Evolutionary conservation across 768 basidiomycete genomes (phyloP).

Genomic region (Boletus reticulatus): DNA sequence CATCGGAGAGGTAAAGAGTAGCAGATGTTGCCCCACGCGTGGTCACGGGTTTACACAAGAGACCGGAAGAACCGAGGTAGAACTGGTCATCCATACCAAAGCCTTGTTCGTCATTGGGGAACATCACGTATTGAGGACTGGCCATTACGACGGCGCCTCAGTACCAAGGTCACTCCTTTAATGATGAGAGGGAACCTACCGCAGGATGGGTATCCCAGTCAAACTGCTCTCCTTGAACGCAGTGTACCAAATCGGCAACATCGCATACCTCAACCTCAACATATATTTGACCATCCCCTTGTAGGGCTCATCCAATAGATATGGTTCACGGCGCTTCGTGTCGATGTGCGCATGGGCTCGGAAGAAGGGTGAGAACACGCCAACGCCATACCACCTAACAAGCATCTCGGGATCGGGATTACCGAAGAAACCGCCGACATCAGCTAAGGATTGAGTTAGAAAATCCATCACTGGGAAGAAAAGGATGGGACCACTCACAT

Average conservation of each 20-base stretch:
- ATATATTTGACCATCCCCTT: conserved; percentile 78
- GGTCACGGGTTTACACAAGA: conserved; percentile 91
- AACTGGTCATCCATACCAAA: conserved; percentile 94
- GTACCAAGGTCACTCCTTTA: not conserved
- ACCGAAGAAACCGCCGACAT: conserved; percentile 98
- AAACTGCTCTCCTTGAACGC: conserved; percentile 87
- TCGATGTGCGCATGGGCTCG: conserved; percentile 98
- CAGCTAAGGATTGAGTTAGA: conserved; percentile 59
- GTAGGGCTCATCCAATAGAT: conserved; percentile 86
- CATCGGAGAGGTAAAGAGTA: conserved; percentile 82
- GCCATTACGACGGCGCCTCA: not conserved
- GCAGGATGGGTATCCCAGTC: conserved; percentile 77
- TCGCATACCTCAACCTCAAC: conserved; percentile 76
- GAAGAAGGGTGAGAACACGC: conserved; percentile 96
- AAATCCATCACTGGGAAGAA: not conserved
- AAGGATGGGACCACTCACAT: conserved; percentile 50
- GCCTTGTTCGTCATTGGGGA: conserved; percentile 85
- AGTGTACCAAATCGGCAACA: conserved; percentile 97
- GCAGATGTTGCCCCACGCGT: conserved; percentile 65
- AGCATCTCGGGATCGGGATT: conserved; percentile 95
- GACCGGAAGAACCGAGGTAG: conserved; percentile 83
- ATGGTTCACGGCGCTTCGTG: conserved; percentile 96
- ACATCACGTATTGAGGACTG: conserved; percentile 94
- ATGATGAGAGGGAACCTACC: conserved; percentile 43
- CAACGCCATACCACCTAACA: conserved; percentile 96